Conservation (phyloP, 352 stramenopile genomes). For the Pythium dissimile region DNA sequence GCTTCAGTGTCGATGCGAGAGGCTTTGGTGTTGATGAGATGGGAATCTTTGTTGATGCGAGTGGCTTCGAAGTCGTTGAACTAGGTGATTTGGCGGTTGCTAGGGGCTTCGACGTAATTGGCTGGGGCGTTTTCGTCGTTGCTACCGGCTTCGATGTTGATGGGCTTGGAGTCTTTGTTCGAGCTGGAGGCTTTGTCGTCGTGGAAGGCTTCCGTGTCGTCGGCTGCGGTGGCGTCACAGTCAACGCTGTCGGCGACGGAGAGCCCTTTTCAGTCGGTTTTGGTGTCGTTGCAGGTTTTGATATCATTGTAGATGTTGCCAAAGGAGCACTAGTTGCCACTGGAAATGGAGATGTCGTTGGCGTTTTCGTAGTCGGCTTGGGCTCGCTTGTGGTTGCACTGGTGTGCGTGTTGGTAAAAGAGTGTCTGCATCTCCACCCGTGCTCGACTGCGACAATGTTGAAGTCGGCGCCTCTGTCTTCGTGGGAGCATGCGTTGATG, state of each 20-base stretch:
- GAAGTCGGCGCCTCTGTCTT: no score
- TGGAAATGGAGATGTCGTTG: no score
- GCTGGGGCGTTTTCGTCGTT: neutral
- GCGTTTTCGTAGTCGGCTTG: no score
- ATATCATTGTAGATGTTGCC: neutral
- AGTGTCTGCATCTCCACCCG: no score
- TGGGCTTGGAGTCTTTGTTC: neutral
- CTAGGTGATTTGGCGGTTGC: neutral
- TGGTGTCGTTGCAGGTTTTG: neutral
- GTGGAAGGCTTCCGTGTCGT: no score
- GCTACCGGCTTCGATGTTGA: neutral
- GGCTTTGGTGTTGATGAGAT: slow-evolving; percentile 1
- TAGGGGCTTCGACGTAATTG: no score
- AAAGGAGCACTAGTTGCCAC: no score
- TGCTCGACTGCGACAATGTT: no score
- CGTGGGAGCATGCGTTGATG: no score
- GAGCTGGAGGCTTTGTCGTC: neutral
- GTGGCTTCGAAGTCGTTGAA: neutral
- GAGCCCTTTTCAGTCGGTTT: neutral
- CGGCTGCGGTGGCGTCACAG: no score
- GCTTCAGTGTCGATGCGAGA: neutral
- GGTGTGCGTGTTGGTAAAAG: no score
- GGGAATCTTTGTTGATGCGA: neutral
- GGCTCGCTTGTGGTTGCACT: no score
- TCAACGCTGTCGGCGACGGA: neutral